Evolutionary conservation across 306 rosid species (phyloP), one percentile per base, ranked within the genome.

Genomic region (Prunus campanulata): DNA sequence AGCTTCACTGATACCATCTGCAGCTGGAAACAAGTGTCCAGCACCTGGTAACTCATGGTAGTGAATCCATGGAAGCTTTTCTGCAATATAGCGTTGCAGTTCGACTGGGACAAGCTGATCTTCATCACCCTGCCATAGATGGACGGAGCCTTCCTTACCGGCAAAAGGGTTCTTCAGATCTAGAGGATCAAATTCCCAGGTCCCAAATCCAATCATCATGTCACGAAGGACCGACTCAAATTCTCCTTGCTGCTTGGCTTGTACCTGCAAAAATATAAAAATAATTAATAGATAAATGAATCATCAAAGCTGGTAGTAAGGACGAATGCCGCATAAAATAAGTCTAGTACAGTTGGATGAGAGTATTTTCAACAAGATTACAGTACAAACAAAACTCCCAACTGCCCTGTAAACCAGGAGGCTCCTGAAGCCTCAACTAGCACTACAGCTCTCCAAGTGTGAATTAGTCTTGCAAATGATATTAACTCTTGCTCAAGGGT

Each of bases 81-180:
- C 64, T 6, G 30, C 86, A 63, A 91, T 81, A 42, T 81, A 84
- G 19, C 88, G 87, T 66, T 83, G 90, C 54, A 86, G 71, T 19
- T 8, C 56, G 57, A 62, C 80, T 0, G 86, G 87, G 62, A 84
- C 74, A 27, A 91, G 82, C 51, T 11, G 13, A 75, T 91, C 92
- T 0, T 89, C 91, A 32, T 77, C 86, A 16, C 97, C 93, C n/a
- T 89, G 93, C 97, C 97, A 91, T 44, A 89, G 70, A 83, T 91
- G 91, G 64, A 87, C 90, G 0, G 84, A 72, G 7, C 78, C 79
- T 77, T 76, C 81, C 22, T 76, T 76, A n/a, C 83, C 73, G 2
- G 86, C 74, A 15, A 84, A 86, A 49, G 95, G 90, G 75, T 87
- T 89, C 30, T 87, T 74, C 44, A 91, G 79, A 56, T 83, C 86